These are phyloP conservation scores for Talaromyces rugulosus DNA, from an alignment of 2,329 filamentous ascomycete genomes.

Conservation along the genomic window DNA sequence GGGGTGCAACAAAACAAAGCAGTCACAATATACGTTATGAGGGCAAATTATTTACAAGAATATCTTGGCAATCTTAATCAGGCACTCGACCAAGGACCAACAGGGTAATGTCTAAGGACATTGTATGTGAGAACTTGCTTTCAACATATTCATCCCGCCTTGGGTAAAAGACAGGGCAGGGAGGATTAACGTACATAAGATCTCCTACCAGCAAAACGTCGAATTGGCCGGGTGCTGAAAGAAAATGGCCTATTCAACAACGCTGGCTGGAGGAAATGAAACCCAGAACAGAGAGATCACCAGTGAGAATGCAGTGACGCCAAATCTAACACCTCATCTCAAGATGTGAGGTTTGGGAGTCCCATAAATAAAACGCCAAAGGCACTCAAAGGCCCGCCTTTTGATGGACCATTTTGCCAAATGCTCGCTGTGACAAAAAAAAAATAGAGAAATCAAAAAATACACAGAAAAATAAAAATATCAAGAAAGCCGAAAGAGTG, in stretches of 20 bases:
- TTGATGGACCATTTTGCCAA: conserved; percentile 28
- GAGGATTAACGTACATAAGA: conserved; percentile 49
- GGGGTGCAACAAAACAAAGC: conserved; percentile 17
- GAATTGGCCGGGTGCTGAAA: conserved; percentile 31
- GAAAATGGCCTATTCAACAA: conserved; percentile 31
- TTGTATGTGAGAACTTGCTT: conserved; percentile 43
- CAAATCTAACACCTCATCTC: conserved; percentile 21
- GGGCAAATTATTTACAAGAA: conserved; percentile 33
- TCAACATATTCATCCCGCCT: conserved; percentile 39
- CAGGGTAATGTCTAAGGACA: conserved; percentile 35
- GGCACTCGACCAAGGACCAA: conserved; percentile 23
- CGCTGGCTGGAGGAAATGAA: conserved; percentile 23
- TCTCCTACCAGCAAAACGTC: conserved; percentile 31
- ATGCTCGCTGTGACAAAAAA: conserved; percentile 28
- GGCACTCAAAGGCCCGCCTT: conserved; percentile 29
- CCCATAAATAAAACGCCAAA: conserved; percentile 32
- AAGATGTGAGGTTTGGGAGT: conserved; percentile 20
- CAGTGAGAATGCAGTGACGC: conserved; percentile 27
- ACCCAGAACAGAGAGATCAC: conserved; percentile 22
- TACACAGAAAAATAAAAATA: conserved; percentile 7
- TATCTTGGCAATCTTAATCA: conserved; percentile 19
- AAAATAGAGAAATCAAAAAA: conserved; percentile 19
- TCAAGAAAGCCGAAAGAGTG: conserved; percentile 7
- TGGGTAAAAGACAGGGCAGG: conserved; percentile 40
- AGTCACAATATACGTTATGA: conserved; percentile 25